Evolutionary conservation across 768 basidiomycete genomes (phyloP), one percentile per base, ranked within the genome.

Genomic region (Suillus spraguei): DNA sequence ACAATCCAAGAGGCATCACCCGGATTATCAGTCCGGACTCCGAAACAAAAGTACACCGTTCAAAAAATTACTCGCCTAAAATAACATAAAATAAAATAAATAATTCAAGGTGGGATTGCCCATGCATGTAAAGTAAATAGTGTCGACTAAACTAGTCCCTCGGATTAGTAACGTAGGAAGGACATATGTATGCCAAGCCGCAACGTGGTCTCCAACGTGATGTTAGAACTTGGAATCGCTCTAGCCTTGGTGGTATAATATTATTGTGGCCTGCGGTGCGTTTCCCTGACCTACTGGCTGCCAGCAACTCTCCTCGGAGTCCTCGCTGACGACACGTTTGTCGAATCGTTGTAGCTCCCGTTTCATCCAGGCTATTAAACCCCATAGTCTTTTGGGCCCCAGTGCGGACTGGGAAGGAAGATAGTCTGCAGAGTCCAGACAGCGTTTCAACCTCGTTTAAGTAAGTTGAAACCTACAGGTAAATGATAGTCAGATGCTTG

Each of bases 81-180:
- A 49, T 28, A 24, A 49, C 24, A 49, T 28, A 24, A 50, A 50
- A 28, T 52, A 52, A 52, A 52, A 52, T 52, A 52, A 52, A 52
- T 32, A 52, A 52, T 32, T 52, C 10, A 10, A 52, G 32, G 28
- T n/a, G 5, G 5, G 4, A 42, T 42, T 8, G 47, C 7, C 24
- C 7, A 47, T 22, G 22, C 11, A 47, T 24, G n/a, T 22, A 50
- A 50, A 32, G 24, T 32, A 50, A 50, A 50, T 28, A 9, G 14
- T 8, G 7, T 13, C 5, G 6, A 47, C 20, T 44, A 20, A 44
- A n/a, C 46, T 22, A 17, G 22, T 49, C 14, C 14, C 24, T 49
- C 14, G 14, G 22, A 24, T 49, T 50, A 28, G 28, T 28, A 4
- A 28, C 8, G 49, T 33, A 33, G 20, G 32, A 52, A 52, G 50